phyloP scores from a whole-genome alignment of 805 yeast species.

The Hanseniaspora singularis region DNA sequence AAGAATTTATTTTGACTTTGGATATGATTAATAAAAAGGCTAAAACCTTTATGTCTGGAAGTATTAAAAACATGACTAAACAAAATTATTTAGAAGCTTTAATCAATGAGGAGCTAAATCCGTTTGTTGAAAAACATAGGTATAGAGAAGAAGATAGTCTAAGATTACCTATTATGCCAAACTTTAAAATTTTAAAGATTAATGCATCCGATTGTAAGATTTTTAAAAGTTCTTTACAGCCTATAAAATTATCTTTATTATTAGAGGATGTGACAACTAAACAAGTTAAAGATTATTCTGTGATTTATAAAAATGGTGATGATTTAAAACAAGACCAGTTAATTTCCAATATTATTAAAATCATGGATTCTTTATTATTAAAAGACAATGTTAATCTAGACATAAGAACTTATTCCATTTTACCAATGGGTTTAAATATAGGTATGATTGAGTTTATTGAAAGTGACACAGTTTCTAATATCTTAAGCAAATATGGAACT shows the following conservation, averaged over 20 bases:
- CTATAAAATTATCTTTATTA: conserved; percentile 65
- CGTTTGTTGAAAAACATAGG: conserved; percentile 26
- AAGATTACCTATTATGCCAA: conserved; percentile 12
- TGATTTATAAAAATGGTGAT: conserved; percentile 91
- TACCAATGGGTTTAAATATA: conserved; percentile 82
- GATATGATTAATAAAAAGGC: conserved; percentile 3
- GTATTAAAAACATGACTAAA: conserved; percentile 35
- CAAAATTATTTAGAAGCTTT: conserved; percentile 49
- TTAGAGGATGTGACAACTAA: conserved; percentile 34
- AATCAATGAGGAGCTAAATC: conserved; percentile 31
- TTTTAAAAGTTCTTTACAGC: conserved; percentile 83
- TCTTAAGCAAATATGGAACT: conserved; percentile 61
- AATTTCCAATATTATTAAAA: conserved; percentile 80
- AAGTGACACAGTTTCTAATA: conserved; percentile 74
- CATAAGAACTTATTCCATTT: conserved; percentile 75
- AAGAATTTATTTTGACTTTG: not conserved
- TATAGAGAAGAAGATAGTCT: conserved; percentile 49
- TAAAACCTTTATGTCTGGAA: conserved; percentile 4
- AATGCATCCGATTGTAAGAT: conserved; percentile 71
- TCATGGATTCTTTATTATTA: conserved; percentile 79
- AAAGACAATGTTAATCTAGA: conserved; percentile 83
- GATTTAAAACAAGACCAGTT: conserved; percentile 93
- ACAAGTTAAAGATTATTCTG: conserved; percentile 41
- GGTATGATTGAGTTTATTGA: conserved; percentile 94
- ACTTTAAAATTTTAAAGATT: conserved; percentile 41